These are phyloP conservation scores for Dactylonectria estremocensis DNA, from an alignment of 2,329 filamentous ascomycete genomes.

Conservation along the genomic window DNA sequence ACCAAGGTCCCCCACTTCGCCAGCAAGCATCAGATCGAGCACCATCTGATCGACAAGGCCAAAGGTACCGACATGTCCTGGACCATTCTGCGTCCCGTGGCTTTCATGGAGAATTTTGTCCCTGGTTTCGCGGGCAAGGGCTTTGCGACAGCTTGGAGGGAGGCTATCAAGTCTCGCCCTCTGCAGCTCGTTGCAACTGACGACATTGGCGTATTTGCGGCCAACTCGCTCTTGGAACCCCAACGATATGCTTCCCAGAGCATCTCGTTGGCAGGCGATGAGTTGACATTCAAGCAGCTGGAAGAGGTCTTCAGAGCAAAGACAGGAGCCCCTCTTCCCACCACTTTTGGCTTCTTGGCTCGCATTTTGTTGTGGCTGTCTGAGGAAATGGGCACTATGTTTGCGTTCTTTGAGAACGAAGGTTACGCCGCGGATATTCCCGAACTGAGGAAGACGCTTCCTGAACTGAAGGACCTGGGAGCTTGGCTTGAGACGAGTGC, in stretches of 20 bases:
- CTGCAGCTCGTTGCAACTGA: slow-evolving; percentile 39
- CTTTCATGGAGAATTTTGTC: slow-evolving; percentile 59
- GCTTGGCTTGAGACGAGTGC: slow-evolving; percentile 18
- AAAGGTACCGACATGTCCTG: slow-evolving; percentile 51
- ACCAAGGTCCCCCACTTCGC: slow-evolving; percentile 74
- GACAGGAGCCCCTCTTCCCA: slow-evolving; percentile 49
- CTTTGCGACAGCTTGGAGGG: slow-evolving; percentile 52
- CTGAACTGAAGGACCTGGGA: slow-evolving; percentile 10
- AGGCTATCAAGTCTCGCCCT: slow-evolving; percentile 48
- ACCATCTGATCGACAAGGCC: slow-evolving; percentile 66
- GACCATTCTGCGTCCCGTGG: slow-evolving; percentile 57
- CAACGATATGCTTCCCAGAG: slow-evolving; percentile 50
- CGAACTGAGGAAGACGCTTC: slow-evolving; percentile 19
- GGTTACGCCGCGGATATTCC: slow-evolving; percentile 55
- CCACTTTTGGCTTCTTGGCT: slow-evolving; percentile 50
- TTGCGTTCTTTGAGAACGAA: slow-evolving; percentile 54
- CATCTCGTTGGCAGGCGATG: slow-evolving; percentile 59
- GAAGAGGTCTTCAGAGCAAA: slow-evolving; percentile 51
- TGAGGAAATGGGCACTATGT: slow-evolving; percentile 55
- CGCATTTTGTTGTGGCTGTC: slow-evolving; percentile 47
- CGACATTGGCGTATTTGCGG: slow-evolving; percentile 59
- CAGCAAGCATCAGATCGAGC: slow-evolving; percentile 72
- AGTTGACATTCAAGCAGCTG: slow-evolving; percentile 54
- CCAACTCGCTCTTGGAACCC: slow-evolving; percentile 53
- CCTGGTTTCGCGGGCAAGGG: slow-evolving; percentile 50